A percentile compares a stretch with the other conserved stretches of the same genome.
Evolutionary conservation across 2,329 filamentous ascomycete species (phyloP).

Genomic region (Ascochyta rabiei): DNA sequence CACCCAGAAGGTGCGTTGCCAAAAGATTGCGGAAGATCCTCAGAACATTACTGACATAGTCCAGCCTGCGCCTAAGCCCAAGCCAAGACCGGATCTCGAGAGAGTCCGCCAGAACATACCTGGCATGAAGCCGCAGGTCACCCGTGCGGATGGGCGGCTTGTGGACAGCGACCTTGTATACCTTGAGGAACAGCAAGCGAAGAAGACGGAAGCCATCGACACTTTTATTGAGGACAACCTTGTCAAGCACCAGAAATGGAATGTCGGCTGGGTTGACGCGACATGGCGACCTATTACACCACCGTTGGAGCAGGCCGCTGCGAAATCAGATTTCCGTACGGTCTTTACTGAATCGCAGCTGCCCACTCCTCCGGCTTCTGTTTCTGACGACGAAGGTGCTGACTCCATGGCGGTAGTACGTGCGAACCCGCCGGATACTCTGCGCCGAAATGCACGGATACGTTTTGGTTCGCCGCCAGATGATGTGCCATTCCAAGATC

Average conservation of each 20-base stretch:
- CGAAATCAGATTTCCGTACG: slow-evolving; percentile 48
- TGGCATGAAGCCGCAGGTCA: slow-evolving; percentile 53
- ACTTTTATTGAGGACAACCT: slow-evolving; percentile 86
- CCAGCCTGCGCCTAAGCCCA: slow-evolving; percentile 52
- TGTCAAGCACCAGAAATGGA: slow-evolving; percentile 89
- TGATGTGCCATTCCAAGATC: slow-evolving; percentile 46
- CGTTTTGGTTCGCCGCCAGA: slow-evolving; percentile 48
- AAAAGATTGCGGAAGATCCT: neutral
- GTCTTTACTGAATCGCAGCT: slow-evolving; percentile 49
- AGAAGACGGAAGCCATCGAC: slow-evolving; percentile 81
- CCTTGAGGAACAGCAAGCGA: slow-evolving; percentile 76
- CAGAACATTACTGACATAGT: slow-evolving; percentile 28
- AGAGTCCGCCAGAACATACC: slow-evolving; percentile 72
- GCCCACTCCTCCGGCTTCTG: slow-evolving; percentile 55
- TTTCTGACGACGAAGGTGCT: slow-evolving; percentile 52
- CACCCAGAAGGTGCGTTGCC: slow-evolving; percentile 81
- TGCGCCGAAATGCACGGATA: slow-evolving; percentile 39
- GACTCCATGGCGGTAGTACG: slow-evolving; percentile 48
- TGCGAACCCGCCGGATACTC: slow-evolving; percentile 29
- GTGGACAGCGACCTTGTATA: slow-evolving; percentile 77
- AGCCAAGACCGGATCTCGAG: slow-evolving; percentile 63
- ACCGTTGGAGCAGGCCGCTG: slow-evolving; percentile 61
- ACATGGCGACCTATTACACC: slow-evolving; percentile 86
- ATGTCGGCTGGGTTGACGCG: slow-evolving; percentile 84
- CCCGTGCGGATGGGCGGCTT: slow-evolving; percentile 72